Evolutionary conservation across 2,329 filamentous ascomycete genomes (phyloP), one percentile per base, ranked within the genome.

Genomic region (Ophiostoma sp.): DNA sequence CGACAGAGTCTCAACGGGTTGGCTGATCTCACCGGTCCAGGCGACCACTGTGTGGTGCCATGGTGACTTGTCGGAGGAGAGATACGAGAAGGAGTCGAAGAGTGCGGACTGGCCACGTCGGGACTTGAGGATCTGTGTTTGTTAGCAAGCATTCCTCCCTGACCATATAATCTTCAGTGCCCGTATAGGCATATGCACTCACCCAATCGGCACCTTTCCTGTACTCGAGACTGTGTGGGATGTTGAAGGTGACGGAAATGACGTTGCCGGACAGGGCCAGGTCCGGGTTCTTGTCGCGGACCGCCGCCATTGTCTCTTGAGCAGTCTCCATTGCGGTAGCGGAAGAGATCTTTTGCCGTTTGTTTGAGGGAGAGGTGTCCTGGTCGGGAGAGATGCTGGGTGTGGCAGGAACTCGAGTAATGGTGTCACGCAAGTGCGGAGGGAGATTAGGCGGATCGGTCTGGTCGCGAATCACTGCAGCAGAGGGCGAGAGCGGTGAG

Each of bases 41-140:
- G 93, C 94, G 69, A 98, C 91, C 6, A 97, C 86, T 0, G 90
- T 95, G 81, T 97, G 94, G 76, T 93, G 92, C 94, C 94, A 98
- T 27, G 90, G 89, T 1, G 90, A 89, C 62, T 90, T 85, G 70
- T 90, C 84, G n/a, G 93, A 96, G 3, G 93, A 92, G 64, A 98
- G 87, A 79, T 96, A 90, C 70, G 90, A 87, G 76, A 98, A 93
- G 11, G 93, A 94, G 79, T 97, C 93, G 80, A 96, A 96, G 44
- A 98, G 85, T 20, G 94, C 93, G 15, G 94, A 97, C 71, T 94
- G 94, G 70, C 94, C 94, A 72, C 90, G 90, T 35, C 94, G 91
- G 72, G 88, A 83, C 75, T 87, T 88, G 70, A 97, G 82, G 77
- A 91, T 87, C 92, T 94, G 73, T 33, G 1, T 71, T 73, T 73